Percentiles rank a stretch among this genome's conserved stretches.
These are phyloP conservation scores for Rhipidocladum racemiflorum DNA, from an alignment of 176 grass and related monocot species.

Conservation along the genomic window DNA sequence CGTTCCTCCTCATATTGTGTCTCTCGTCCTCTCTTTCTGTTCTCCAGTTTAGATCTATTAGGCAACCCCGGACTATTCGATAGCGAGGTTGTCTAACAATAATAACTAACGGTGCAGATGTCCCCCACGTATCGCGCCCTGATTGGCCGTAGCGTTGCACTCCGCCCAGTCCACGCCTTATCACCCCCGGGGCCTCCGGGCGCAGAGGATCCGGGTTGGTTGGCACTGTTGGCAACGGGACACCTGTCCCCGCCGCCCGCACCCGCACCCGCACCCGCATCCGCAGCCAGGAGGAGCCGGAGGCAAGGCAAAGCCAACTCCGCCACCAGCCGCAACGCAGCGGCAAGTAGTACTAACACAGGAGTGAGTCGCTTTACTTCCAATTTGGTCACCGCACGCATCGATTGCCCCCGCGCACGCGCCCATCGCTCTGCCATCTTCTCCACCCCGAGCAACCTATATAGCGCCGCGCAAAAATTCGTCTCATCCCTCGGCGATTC, in stretches of 20 bases:
- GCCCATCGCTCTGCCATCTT: background rate
- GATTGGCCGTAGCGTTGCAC: background rate
- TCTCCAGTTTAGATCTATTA: too few relatives aligned
- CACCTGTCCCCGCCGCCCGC: constrained; percentile 32
- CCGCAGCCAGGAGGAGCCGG: too few relatives aligned
- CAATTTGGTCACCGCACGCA: constrained; percentile 12
- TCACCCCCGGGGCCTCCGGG: background rate
- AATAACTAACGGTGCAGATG: background rate
- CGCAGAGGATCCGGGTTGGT: background rate
- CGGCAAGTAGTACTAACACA: background rate
- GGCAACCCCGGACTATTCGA: too few relatives aligned
- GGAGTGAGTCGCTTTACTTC: constrained; percentile 29
- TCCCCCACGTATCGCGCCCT: constrained; percentile 8
- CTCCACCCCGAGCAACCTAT: constrained; percentile 40
- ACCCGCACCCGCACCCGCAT: background rate
- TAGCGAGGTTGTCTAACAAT: too few relatives aligned
- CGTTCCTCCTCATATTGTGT: too few relatives aligned
- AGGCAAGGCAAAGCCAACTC: background rate
- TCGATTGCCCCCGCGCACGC: constrained; percentile 24
- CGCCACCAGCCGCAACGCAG: background rate
- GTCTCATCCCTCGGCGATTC: background rate
- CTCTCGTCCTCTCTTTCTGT: too few relatives aligned
- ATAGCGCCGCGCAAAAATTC: constrained; percentile 21
- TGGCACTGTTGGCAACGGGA: background rate
- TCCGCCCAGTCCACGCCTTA: background rate